Evolutionary conservation across 257 asterid species (phyloP).

Genomic region (Mitragyna speciosa): DNA sequence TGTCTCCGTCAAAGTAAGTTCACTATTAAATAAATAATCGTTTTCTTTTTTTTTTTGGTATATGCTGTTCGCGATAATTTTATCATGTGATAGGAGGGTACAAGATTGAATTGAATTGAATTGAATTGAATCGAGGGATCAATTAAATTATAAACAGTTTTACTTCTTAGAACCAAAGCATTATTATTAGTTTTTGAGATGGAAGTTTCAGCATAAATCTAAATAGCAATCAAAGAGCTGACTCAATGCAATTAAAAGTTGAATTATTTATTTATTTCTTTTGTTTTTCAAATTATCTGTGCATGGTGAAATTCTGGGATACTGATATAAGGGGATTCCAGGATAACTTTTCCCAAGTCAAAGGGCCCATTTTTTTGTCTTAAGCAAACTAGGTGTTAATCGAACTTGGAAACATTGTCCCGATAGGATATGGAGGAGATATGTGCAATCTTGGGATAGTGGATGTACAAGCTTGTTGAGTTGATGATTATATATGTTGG

Average conservation of each 20-base stretch:
- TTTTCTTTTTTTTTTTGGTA: background rate
- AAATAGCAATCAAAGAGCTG: background rate
- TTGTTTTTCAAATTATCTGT: background rate
- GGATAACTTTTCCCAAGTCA: background rate
- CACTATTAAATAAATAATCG: background rate
- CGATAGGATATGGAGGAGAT: too few species aligned
- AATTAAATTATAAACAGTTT: too few species aligned
- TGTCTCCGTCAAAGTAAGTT: slow-evolving; percentile 63
- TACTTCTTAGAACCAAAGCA: background rate
- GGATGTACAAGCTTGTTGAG: background rate
- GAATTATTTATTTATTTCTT: background rate
- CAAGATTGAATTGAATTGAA: too few species aligned
- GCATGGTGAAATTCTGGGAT: background rate
- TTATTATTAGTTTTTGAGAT: background rate
- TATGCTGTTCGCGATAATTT: too few species aligned
- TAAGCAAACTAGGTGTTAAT: background rate
- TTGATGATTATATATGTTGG: background rate
- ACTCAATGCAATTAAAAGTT: background rate
- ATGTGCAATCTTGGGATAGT: background rate
- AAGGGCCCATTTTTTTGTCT: background rate
- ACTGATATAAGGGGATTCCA: background rate
- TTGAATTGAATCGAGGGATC: too few species aligned
- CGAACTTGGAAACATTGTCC: background rate
- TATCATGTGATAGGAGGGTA: too few species aligned
- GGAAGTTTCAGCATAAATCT: background rate